Percentiles rank a stretch among this genome's conserved stretches.
Evolutionary conservation across 768 basidiomycete genomes (phyloP).

Genomic region (Asterophora parasitica): DNA sequence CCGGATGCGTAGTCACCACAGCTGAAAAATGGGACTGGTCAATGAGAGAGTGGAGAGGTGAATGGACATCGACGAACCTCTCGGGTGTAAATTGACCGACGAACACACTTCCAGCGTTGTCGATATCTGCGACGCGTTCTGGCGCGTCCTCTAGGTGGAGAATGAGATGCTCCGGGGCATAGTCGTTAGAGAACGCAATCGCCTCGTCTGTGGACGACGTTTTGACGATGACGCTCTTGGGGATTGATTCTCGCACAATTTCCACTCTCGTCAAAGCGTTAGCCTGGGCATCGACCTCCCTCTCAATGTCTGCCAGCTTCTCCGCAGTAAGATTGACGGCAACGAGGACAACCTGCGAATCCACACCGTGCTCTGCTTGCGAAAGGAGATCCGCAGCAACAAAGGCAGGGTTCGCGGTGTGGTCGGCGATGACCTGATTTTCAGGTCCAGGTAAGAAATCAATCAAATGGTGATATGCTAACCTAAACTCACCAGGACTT

Average conservation of each 20-base stretch:
- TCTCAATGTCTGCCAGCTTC: constrained; percentile 70
- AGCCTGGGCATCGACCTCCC: constrained; percentile 84
- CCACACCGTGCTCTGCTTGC: constrained; percentile 96
- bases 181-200: constrained; percentile 89
- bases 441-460: not conserved
- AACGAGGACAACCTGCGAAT: constrained; percentile 96
- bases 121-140: constrained; percentile 56
- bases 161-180: constrained; percentile 97
- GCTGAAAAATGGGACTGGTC: constrained; percentile 35
- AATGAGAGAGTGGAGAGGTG: not conserved
- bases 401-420: constrained; percentile 79
- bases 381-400: constrained; percentile 96
- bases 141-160: constrained; percentile 76
- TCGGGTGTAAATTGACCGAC: constrained; percentile 95
- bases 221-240: constrained; percentile 87
- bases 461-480: not conserved
- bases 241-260: constrained; percentile 84
- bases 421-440: constrained; percentile 86
- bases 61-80: constrained; percentile 52
- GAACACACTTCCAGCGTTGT: constrained; percentile 96
- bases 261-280: constrained; percentile 81
- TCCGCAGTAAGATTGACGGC: constrained; percentile 62
- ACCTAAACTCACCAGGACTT: constrained; percentile 75
- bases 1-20: constrained; percentile 99
- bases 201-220: constrained; percentile 66